Evolutionary conservation across 2,329 filamentous ascomycete genomes (phyloP), one percentile per base, ranked within the genome.

Genomic region (Metarhizium humberi): DNA sequence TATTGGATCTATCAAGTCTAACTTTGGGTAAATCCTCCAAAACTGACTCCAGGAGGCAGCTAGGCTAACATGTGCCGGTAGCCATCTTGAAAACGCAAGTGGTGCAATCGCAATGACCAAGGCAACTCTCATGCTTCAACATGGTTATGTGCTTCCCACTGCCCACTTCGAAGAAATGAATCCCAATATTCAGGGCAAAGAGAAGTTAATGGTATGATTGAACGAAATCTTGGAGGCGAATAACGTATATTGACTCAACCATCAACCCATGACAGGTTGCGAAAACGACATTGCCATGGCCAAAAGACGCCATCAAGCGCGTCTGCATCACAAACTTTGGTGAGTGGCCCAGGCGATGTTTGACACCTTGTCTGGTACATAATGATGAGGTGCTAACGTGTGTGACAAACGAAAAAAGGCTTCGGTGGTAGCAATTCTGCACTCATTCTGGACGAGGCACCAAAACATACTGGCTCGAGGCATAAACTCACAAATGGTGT

Each of bases 51-150:
- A 36, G 3, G 18, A 47, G 16, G 30, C 14, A 13, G n/a, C 11
- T 10, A 10, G 16, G 42, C 48, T 55, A 20, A 52, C 54, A 6
- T 20, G 60, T 5, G 61, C 57, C 54, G 63, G 16, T 49, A 56
- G 61, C 18, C 61, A 63, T 52, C 54, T 64, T 14, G 62, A 67
- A 51, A 60, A 59, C 3, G 59, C 63, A 10, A 61, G 61, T 40
- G 67, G 67, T 7, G 16, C 66, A 40, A 53, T 63, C 5, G 58
- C 47, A 42, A 56, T 68, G 10, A 52, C 67, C 48, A 69, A 69
- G 55, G 61, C 61, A 2, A 59, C 65, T 18, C 18, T 67, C 45
- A 63, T 64, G 57, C 20, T 68, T 16, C 51, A 67, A 48, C 51
- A 62, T 14, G 62, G 60, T 18, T 20, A 48, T 6, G 62, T 68